phyloP scores from a whole-genome alignment of 2,329 filamentous ascomycete species.

The Monascus ruber region DNA sequence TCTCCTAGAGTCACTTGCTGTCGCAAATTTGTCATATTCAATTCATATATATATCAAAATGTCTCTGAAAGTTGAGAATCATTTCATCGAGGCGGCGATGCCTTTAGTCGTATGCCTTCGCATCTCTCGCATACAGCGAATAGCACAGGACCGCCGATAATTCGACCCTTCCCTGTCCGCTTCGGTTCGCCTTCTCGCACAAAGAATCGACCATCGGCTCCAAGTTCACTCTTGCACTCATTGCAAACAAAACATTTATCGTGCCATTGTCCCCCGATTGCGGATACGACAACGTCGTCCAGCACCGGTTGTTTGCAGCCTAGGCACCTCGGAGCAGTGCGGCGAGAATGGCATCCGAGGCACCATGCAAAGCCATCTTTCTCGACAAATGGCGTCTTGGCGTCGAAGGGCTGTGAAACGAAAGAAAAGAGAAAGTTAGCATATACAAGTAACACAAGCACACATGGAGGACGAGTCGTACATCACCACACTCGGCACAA shows the following conservation, averaged over 20 bases:
- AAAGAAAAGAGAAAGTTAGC: constrained; percentile 6
- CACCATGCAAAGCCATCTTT: constrained; percentile 98
- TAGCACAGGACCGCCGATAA: constrained; percentile 39
- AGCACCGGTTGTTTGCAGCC: constrained; percentile 76
- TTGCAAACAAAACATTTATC: constrained; percentile 78
- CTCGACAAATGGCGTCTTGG: constrained; percentile 72
- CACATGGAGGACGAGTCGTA: constrained; percentile 16
- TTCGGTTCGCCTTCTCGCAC: constrained; percentile 43
- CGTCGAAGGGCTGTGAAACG: constrained; percentile 43
- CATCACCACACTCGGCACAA: constrained; percentile 92
- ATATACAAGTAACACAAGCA: not conserved
- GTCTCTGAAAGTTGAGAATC: not conserved
- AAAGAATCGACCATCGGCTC: constrained; percentile 51
- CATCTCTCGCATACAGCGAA: constrained; percentile 52
- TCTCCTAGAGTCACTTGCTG: no score
- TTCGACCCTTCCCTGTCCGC: constrained; percentile 33
- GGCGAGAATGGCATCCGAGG: constrained; percentile 79
- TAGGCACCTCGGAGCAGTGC: constrained; percentile 79
- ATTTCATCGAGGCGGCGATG: constrained; percentile 23
- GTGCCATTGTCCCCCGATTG: constrained; percentile 88
- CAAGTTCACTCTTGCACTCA: constrained; percentile 50
- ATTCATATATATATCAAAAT: no score
- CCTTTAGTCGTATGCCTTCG: constrained; percentile 52
- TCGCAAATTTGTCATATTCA: no score
- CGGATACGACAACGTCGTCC: constrained; percentile 80